These are phyloP conservation scores for Akanthomyces lecanii DNA, from an alignment of 2,329 filamentous ascomycete species.

Conservation along the genomic window DNA sequence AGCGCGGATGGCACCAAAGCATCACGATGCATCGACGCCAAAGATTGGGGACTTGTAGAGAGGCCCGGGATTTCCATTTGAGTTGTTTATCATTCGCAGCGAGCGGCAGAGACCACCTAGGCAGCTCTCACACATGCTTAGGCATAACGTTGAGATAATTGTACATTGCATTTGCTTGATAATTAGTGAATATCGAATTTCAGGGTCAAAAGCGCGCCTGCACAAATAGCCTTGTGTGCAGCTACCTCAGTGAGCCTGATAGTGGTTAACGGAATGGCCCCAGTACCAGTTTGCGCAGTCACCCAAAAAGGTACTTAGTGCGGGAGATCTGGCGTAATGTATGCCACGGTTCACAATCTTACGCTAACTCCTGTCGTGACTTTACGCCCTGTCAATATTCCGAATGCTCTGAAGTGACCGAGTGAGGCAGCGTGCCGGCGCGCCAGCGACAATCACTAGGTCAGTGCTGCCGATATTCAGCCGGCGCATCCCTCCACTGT, in stretches of 20 bases:
- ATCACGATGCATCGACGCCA: constrained; percentile 2
- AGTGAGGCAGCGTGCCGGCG: neutral
- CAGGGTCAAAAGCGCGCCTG: too few relatives aligned
- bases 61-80: neutral
- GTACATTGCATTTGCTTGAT: neutral
- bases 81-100: neutral
- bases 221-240: too few relatives aligned
- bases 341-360: too few relatives aligned
- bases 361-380: too few relatives aligned
- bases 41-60: constrained; percentile 1
- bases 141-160: neutral
- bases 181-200: too few relatives aligned
- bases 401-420: neutral
- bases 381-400: neutral
- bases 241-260: too few relatives aligned
- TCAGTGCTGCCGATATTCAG: constrained; percentile 8
- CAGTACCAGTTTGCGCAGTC: too few relatives aligned
- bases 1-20: neutral
- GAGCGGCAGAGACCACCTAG: too few relatives aligned
- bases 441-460: neutral
- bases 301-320: too few relatives aligned
- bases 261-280: too few relatives aligned
- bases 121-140: too few relatives aligned
- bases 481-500: constrained; percentile 16
- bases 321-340: too few relatives aligned